Percentiles rank a stretch among this genome's conserved stretches.
phyloP scores from a whole-genome alignment of 345 rosid genomes.

The Abelmoschus esculentus region DNA sequence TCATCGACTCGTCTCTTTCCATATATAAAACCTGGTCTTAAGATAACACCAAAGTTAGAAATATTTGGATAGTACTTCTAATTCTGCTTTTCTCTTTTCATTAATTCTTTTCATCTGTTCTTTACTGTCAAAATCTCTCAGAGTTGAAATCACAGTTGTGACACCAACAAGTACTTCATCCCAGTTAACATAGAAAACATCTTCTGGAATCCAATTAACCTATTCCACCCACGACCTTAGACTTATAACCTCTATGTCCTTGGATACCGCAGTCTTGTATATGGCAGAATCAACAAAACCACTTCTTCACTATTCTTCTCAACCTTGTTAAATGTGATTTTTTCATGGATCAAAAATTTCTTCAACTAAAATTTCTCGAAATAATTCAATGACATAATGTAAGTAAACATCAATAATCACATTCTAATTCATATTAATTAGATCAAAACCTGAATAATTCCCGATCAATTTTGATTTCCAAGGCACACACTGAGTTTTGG shows the following conservation, averaged over 20 bases:
- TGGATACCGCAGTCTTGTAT: slow-evolving; percentile 80
- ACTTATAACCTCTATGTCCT: slow-evolving; percentile 76
- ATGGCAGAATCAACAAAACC: slow-evolving; percentile 94
- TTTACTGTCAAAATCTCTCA: slow-evolving; percentile 85
- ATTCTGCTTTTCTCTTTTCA: slow-evolving; percentile 79
- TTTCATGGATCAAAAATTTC: no score
- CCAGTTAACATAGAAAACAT: slow-evolving; percentile 87
- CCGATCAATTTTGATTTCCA: no score
- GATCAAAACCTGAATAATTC: no score
- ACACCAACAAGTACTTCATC: slow-evolving; percentile 88
- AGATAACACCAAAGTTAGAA: slow-evolving; percentile 62
- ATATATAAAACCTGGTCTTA: not conserved
- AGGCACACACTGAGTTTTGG: no score
- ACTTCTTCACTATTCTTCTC: slow-evolving; percentile 33
- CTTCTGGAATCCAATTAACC: slow-evolving; percentile 82
- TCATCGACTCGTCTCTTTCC: no score
- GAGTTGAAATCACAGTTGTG: slow-evolving; percentile 79
- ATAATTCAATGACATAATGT: no score
- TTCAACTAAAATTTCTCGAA: no score
- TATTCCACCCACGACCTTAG: slow-evolving; percentile 83
- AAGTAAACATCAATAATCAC: no score
- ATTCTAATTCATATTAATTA: no score
- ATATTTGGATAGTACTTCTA: slow-evolving; percentile 80
- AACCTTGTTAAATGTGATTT: no score
- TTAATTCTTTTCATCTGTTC: slow-evolving; percentile 89